Base-by-base conservation (phyloP, 192 early-diverging fungal species). In the Funneliformis geosporum region DNA sequence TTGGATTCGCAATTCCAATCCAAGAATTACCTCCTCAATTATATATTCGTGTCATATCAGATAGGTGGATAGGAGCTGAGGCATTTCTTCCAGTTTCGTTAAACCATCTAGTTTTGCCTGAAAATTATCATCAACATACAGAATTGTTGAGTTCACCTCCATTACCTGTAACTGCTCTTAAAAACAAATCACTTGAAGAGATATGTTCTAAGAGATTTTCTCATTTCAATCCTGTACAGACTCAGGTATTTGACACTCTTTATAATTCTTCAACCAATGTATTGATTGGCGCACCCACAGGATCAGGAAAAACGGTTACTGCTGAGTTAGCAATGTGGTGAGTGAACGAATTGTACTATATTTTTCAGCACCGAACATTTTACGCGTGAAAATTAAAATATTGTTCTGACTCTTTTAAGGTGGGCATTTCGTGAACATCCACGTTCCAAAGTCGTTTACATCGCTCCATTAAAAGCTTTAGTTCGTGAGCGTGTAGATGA, bases 141-240 rank as follows among this genome's bases (percentile, higher is more conserved):
- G 95, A 98, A 50, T 86, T 99, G 72, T 89, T 98, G n/a, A 91
- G 94, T 80, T 81, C 99, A 60, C 94, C 95, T 83, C 98, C 98
- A 14, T 83, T 99, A 79, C 96, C 97, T 0, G 85, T 99, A 10
- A 83, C 92, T 11, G 96, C 96, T 0, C 83, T 99, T 43, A 84
- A 94, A 47, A 88, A 99, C 78, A 87, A 92, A 9, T 82, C 92
- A 8, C 83, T 98, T 60, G 97, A 99, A 80, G 91, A 86, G 42
- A 96, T 97, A 72, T 99, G 96, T 76, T 64, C 84, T 33, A 80
- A 88, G 80, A 87, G 96, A 28, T 97, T 99, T 82, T 83, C 93
- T n/a, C 96, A 95, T 82, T 99, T 99, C 83, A 99, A 99, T 79
- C 96, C 98, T 0, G 92, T 99, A 40, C 98, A 99, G 85, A 98